Evolutionary conservation across 2,329 filamentous ascomycete genomes (phyloP), one percentile per base, ranked within the genome.

Genomic region (Fusarium sp.): DNA sequence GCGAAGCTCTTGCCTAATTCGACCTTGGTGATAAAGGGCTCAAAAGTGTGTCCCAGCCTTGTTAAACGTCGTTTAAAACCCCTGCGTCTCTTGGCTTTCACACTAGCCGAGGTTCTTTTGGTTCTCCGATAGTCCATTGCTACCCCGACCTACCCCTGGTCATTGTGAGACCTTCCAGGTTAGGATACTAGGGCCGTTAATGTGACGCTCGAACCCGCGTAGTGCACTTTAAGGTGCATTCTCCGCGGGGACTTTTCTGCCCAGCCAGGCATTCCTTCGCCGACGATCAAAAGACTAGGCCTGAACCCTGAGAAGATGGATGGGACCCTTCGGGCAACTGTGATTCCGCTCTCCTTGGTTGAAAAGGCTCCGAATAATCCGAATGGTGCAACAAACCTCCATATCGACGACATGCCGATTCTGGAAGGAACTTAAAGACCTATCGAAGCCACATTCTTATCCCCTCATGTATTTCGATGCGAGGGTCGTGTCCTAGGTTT

Each of bases 111-210:
- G 67, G 31, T 62, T 45, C 35, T 67, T 71, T 69, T 65, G 69
- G 59, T 37, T 31, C 45, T 43, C 45, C 33, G 45, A 71, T 66
- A 56, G 50, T 37, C 50, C 67, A 57, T 58, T 68, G 62, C 69
- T 69, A 60, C 63, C 52, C 67, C 35, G 57, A 24, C 33, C 6
- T 22, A 10, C 65, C 54, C 68, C 68, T 24, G 48, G 67, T 56
- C 29, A 37, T 54, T 27, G 58, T 45, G 57, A 64, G 69, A 71
- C 69, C 69, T 71, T 71, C 69, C 69, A 39, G 13, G 56, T 71
- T 71, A 4, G 69, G 69, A 9, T 18, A 71, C 58, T 13, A 11
- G 16, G 20, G 57, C 69, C 67, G 69, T 59, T 24, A 45, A 63
- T 63, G 31, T 22, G 16, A 67, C 69, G 62, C 58, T 66, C 50